phyloP scores from a whole-genome alignment of 2,329 filamentous ascomycete species.

The Teratosphaeria viscida region DNA sequence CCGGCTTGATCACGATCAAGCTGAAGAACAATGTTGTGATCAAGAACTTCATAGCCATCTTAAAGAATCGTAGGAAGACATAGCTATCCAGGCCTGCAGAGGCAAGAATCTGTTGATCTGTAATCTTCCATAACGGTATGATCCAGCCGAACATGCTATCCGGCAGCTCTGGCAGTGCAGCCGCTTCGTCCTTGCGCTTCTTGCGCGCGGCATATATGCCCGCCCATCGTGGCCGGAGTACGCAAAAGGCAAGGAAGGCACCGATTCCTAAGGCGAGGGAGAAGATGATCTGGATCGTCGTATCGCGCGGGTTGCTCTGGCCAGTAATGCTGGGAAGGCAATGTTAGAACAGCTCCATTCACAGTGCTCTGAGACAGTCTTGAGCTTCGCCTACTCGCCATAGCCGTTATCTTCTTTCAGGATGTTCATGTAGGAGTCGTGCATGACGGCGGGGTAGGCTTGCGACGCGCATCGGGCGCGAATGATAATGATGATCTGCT shows the following conservation, averaged over 20 bases:
- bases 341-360: slow-evolving; percentile 2
- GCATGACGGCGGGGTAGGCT: neutral
- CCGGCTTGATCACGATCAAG: slow-evolving; percentile 67
- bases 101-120: slow-evolving; percentile 77
- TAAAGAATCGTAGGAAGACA: slow-evolving; percentile 92
- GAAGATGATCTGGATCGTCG: slow-evolving; percentile 56
- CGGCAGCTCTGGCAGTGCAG: slow-evolving; percentile 66
- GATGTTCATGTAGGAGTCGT: neutral
- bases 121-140: slow-evolving; percentile 69
- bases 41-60: slow-evolving; percentile 82
- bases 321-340: slow-evolving; percentile 20
- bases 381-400: neutral
- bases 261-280: slow-evolving; percentile 59
- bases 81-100: slow-evolving; percentile 91
- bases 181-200: slow-evolving; percentile 44
- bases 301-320: slow-evolving; percentile 32
- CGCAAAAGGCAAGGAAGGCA: slow-evolving; percentile 67
- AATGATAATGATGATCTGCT: neutral
- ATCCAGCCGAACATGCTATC: slow-evolving; percentile 91
- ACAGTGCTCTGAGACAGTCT: neutral
- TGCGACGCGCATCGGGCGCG: neutral
- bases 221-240: slow-evolving; percentile 84
- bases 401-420: neutral
- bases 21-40: slow-evolving; percentile 72
- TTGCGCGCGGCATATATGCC: slow-evolving; percentile 77